Evolutionary conservation across 176 grass and related monocot species (phyloP), one percentile per base, ranked within the genome.

Genomic region (Melocanna baccifera): DNA sequence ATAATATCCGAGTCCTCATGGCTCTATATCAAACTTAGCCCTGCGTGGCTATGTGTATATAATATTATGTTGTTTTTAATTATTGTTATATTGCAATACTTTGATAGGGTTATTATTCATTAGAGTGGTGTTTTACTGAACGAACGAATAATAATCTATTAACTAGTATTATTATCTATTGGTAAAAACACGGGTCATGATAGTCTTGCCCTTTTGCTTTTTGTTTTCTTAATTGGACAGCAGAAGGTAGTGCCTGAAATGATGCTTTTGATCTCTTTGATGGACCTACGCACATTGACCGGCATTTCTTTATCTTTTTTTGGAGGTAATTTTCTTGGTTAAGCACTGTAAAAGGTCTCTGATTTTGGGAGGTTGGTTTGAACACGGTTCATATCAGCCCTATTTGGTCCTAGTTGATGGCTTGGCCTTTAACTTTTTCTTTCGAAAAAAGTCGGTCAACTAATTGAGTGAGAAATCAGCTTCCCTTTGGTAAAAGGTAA

Each of bases 241-340:
- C 25, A 62, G 26, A 70, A 71, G 29, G 18, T 39, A 32, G 39
- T 22, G 67, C 29, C 6, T 29, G 65, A 43, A 55, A 72, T 6
- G 30, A 71, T 62, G 51, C 41, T 50, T 79, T 78, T 40, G 66
- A 71, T 52, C 57, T 16, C 76, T 86, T 72, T 73, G 68, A 55
- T 86, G 46, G 66, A 67, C 55, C 71, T 18, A 8, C 18, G 41
- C 69, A 63, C 26, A 18, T 28, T 65, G 58, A 40, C 57, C 66
- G 50, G 30, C 16, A 6, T 28, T 74, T 45, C 16, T 65, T 20
- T 40, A 12, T 7, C 20, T 57, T 26, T 14, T 6, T 46, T 71
- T 36, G 34, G 34, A 36, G 2, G 4, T 18, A 1, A 7, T 20
- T 20, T 41, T 29, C 19, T 41, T 69, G 36, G 12, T 3, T 36